Evolutionary conservation across 2,329 filamentous ascomycete species (phyloP).

Genomic region (Colletotrichum sp.): DNA sequence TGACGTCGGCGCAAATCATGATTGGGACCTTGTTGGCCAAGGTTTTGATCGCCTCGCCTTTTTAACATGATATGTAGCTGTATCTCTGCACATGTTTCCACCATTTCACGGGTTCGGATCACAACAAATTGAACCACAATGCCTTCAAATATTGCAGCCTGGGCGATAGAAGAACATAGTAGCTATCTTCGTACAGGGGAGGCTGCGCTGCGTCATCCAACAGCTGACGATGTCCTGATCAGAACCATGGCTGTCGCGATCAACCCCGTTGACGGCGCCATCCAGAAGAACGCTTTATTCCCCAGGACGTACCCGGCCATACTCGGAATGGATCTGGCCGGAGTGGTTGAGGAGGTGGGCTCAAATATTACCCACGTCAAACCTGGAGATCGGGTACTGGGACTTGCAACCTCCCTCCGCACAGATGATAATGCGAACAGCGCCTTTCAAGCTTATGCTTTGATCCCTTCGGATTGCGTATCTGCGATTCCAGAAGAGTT

Average conservation of each 20-base stretch:
- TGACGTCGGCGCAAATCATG: not conserved
- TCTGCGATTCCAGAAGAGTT: not conserved
- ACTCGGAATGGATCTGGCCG: not conserved
- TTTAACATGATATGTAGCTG: not conserved
- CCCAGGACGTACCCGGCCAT: not conserved
- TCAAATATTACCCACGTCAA: not conserved
- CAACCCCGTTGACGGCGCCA: not conserved
- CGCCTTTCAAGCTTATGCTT: not conserved
- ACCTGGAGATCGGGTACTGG: not conserved
- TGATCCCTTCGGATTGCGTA: not conserved
- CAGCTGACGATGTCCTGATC: not conserved
- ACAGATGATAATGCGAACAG: not conserved
- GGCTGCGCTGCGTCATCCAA: not conserved
- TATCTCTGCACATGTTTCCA: not conserved
- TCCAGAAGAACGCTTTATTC: not conserved
- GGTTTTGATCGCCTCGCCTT: not conserved
- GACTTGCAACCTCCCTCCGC: not conserved
- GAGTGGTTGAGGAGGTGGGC: not conserved
- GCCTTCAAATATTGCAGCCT: not conserved
- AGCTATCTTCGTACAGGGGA: not conserved
- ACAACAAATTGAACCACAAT: not conserved
- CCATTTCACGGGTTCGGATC: not conserved
- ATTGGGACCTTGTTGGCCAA: not conserved
- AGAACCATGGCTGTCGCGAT: not conserved
- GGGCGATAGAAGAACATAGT: not conserved